A percentile compares a stretch with the other conserved stretches of the same genome.
Conservation (phyloP, 345 rosid species). For the Brassica cretica region DNA sequence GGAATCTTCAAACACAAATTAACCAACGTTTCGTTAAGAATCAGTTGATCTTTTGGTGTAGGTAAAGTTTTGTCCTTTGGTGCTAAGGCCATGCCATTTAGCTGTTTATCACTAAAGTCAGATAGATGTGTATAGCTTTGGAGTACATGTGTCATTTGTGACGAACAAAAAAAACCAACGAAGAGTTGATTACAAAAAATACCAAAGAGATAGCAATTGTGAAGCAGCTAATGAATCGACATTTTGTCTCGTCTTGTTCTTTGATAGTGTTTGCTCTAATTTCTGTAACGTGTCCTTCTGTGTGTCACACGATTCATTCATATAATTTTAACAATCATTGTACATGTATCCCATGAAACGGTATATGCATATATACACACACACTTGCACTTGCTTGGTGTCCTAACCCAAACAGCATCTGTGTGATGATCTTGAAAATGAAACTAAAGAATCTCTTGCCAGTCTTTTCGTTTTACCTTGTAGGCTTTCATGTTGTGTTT, state of each 20-base stretch:
- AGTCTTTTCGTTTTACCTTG: background rate
- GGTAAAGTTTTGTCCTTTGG: too few relatives aligned
- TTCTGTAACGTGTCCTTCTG: background rate
- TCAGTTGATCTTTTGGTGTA: too few relatives aligned
- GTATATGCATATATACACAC: background rate
- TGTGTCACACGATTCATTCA: background rate
- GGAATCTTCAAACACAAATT: too few relatives aligned
- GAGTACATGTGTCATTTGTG: background rate
- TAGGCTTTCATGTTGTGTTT: constrained; percentile 1
- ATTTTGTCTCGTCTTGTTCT: background rate
- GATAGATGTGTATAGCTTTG: background rate
- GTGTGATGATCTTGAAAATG: constrained; percentile 12
- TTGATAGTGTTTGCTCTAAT: background rate
- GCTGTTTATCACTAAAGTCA: background rate
- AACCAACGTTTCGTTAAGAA: too few relatives aligned
- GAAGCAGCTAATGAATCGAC: background rate
- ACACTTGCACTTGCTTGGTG: too few relatives aligned
- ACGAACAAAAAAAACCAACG: too few relatives aligned
- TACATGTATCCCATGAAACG: background rate
- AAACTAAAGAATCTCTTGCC: background rate
- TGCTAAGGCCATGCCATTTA: background rate
- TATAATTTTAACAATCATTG: background rate
- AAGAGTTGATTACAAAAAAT: too few relatives aligned
- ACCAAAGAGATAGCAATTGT: background rate
- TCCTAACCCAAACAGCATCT: background rate